Evolutionary conservation across 2,329 filamentous ascomycete genomes (phyloP), one percentile per base, ranked within the genome.

Genomic region (Pestalotiopsis sp.): DNA sequence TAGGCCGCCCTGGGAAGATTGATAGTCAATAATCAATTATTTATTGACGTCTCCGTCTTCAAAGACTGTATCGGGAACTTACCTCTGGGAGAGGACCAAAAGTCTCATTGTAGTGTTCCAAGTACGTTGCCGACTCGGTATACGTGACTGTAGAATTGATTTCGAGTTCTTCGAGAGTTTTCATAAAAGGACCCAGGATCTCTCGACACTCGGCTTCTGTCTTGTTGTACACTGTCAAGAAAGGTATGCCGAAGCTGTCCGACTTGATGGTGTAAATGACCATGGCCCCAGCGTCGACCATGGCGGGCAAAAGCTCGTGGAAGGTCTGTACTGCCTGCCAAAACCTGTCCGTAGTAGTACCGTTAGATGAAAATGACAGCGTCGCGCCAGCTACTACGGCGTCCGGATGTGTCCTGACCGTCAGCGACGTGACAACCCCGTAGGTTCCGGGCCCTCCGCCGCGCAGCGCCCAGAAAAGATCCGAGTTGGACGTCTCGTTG

Each of bases 391-490:
- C 70, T 7, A 75, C 68, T 5, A 61, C 68, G 4, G 67, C 41
- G 13, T 74, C 74, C 7, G 72, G 69, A 61, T 72, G 66, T 4
- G 74, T 70, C 41, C 65, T 69, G 14, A 75, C 69, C 0, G 75
- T 77, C 67, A 75, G 75, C 2, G 73, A 71, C 2, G 65, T 74
- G 1, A 87, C 83, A 1, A 88, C 77, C 2, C 81, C 86, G 69
- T 83, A 88, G 11, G 80, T 86, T 2, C 84, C 84, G 4, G 81
- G 82, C 1, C 86, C 85, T 3, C 85, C 85, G 12, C 85, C 84
- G 61, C 79, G 78, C 1, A 87, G 75, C 6, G 86, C 86, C 86
- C 86, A 89, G 76, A 84, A 88, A 1, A 89, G 78, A 66, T 88
- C 86, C 0, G 78, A 67, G 65, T 87, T 83, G 25, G 83, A 69